Base-by-base conservation (phyloP, 2,329 filamentous ascomycete species). In the Mycosphaerelloides madeirae region DNA sequence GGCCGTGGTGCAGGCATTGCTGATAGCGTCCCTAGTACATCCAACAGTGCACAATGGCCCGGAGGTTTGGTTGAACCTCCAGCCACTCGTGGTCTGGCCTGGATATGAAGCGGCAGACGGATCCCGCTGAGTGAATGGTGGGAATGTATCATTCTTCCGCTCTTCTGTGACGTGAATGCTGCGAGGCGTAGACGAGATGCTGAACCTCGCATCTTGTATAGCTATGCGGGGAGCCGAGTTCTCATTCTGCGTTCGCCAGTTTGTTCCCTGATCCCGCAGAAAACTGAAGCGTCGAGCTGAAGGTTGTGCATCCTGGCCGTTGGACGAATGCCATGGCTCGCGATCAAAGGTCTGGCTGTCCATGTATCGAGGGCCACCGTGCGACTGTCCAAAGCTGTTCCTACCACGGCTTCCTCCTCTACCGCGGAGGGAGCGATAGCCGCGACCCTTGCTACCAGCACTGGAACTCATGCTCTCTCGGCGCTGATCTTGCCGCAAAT, bases 1-100 rank as follows among this genome's bases (percentile, higher is more conserved):
- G 9, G 22, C 22, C 28, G 45, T 49, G 6, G 29, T 34, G 29
- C 53, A 56, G 15, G 48, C 43, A 5, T 41, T 33, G 9, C 49
- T 51, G 31, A 56, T 51, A n/a, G 4, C 15, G 13, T 41, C 29
- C 29, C 34, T 50, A 13, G 28, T 38, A 36, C 51, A 54, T 15
- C 43, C 41, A 29, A 33, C 38, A 6, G 11, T 38, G 33, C 41
- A 43, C 22, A 9, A 9, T 9, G 22, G 5, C 9, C 22, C 6
- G 6, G 22, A 9, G 22, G 5, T 6, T 9, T 25, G 22, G 22
- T 25, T 6, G 9, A 6, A 25, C 22, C 22, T 25, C 5, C 22
- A 5, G 22, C 22, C 9, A 9, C 9, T 9, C 22, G 22, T 25
- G 6, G 22, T 25, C 22, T 25, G 22, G 9, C 6, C 22, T 25